Evolutionary conservation across 345 rosid genomes (phyloP), one percentile per base, ranked within the genome.

Genomic region (Balakata baccata): DNA sequence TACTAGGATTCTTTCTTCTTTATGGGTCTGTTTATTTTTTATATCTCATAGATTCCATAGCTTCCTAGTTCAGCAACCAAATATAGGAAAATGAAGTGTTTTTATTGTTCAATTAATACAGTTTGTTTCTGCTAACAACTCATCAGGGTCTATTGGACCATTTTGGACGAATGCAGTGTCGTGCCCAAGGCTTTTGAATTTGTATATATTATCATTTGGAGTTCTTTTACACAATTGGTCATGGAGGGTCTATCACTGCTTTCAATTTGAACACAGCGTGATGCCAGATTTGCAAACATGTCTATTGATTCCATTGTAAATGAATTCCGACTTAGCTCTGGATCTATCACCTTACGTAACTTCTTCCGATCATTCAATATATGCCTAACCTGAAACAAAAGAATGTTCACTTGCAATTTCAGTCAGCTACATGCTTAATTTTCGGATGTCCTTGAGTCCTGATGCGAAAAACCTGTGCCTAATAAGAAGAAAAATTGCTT

Each of bases 251-350:
- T 82, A 79, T 92, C 95, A n/a, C 82, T 80, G 73, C 98, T 90
- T 74, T 90, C 97, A 52, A 79, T 78, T 43, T 92, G 95, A 63
- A 94, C 91, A 56, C 98, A 92, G n/a, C 98, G 87, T 25, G 98
- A 92, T 77, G 97, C 98, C 67, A 94, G 73, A 80, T 92, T 87
- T 66, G 98, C 93, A 78, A 92, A 94, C 95, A 92, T 90, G 71
- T 89, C 85, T 84, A 90, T 66, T 11, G 97, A 88, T 82, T 92
- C 95, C 81, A 90, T 80, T 68, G 88, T 83, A 87, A 87, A 90
- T 54, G 97, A 90, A 75, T 82, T 83, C 71, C 91, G 86, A 47
- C 82, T 74, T 75, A 94, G 80, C 67, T 94, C 93, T n/a, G 94
- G 90, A 82, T 94, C 98, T 58, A 90, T 89, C 74, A 89, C 89